Evolutionary conservation across 1,284 basidiomycete species (phyloP), one percentile per base, ranked within the genome.

Genomic region (Phlebopus sp.): DNA sequence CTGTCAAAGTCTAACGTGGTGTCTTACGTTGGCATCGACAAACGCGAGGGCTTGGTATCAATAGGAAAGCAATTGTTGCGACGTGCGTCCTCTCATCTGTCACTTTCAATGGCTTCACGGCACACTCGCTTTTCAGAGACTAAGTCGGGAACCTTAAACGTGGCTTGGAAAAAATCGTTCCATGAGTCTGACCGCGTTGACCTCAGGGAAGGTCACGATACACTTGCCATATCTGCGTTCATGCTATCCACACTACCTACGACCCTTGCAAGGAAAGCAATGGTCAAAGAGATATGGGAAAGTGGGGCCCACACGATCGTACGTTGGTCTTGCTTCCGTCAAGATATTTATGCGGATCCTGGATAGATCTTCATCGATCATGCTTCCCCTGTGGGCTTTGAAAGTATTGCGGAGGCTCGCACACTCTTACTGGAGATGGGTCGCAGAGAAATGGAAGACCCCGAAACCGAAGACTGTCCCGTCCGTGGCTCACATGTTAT

Each of bases 271-370:
- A 80, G 88, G 41, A 86, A 84, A 66, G 71, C 76, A 4, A 66
- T 92, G 37, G 76, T 95, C 6, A 82, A 85, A 57, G 81, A 90
- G 57, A 88, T 96, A 77, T 97, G 93, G 93, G 77, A 90, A 42
- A 92, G 89, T 55, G 90, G 89, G 27, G 92, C 92, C 29, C 80
- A 87, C 58, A 79, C 82, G 13, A 82, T 94, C 42, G 88, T 91
- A 58, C 56, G 76, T 60, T 14, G 34, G 23, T 45, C 23, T 59
- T 51, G 53, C 58, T 42, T 46, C 47, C 34, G 47, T 53, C 44
- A 55, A 55, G 25, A 60, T 41, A 50, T 34, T 5, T 18, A 34
- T 42, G 21, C 46, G 54, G 31, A 58, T 44, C 27, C 19, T 57
- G 27, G 18, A 31, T 34, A 93, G 84, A 75, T 97, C 46, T 72